Base-by-base conservation (phyloP, 331 rosid genomes). In the Spiraea crenata region DNA sequence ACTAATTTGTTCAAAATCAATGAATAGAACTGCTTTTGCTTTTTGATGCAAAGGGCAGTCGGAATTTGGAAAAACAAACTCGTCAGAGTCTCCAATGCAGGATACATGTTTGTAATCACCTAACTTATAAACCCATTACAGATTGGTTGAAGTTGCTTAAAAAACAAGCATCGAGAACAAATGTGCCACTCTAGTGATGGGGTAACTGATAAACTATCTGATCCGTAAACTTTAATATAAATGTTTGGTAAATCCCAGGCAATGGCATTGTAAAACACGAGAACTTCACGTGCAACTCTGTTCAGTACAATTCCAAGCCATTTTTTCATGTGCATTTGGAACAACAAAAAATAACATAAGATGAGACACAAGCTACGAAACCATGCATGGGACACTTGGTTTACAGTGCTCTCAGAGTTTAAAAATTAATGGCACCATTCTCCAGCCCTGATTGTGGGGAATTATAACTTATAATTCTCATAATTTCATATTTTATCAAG, bases 271-370 rank as follows among this genome's bases (percentile, higher is more conserved):
- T 74, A 89, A 87, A 91, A 80, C 92, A 87, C 96, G 77, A 91
- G 89, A 87, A 66, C 79, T 86, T 87, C 97, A 88, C 95, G 95
- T 88, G 97, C 88, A 83, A 83, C 74, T 75, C 88, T 88, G 86
- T 81, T 79, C 70, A 70, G 82, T 61, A 85, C 78, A 76, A 76
- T 25, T 25, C 87, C 79, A 77, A 66, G 73, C 79, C 72, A 69
- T 52, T 73, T 68, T 67, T 68, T 66, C 1, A 51, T 65, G 75
- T 12, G 9, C 17, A 48, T 69, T 34, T 50, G 38, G 67, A 62
- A 69, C 61, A 74, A 79, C 76, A 69, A 65, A 25, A 25, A 1
- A 25, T 25, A 25, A 40, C 71, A 38, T 73, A 65, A 70, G 48
- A 81, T 50, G 77, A 73, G 74, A 79, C 84, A 78, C 78, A 63